Evolutionary conservation across 441 rosid species (phyloP).

Genomic region (Melastoma candidum): DNA sequence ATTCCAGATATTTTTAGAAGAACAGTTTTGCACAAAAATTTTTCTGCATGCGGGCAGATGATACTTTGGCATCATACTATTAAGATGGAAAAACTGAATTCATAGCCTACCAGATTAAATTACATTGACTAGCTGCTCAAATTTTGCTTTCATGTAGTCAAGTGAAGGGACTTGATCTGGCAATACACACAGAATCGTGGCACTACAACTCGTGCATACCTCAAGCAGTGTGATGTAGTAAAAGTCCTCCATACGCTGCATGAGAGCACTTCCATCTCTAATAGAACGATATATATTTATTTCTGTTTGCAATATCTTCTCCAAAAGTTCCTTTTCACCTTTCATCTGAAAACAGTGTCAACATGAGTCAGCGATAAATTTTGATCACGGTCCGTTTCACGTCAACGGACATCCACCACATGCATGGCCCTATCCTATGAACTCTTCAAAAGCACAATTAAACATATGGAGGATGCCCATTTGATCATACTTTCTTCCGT

Average conservation of each 20-base stretch:
- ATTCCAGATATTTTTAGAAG: too few species aligned
- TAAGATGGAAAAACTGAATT: too few species aligned
- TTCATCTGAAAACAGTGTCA: conserved; percentile 57
- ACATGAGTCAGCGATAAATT: not conserved
- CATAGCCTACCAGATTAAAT: too few species aligned
- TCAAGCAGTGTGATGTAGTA: conserved; percentile 83
- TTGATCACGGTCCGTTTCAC: too few species aligned
- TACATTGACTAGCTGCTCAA: not conserved
- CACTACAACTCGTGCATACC: conserved; percentile 28
- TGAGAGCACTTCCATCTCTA: conserved; percentile 89
- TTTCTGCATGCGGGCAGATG: too few species aligned
- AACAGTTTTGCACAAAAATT: too few species aligned
- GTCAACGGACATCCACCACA: not conserved
- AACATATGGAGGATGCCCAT: not conserved
- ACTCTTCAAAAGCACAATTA: not conserved
- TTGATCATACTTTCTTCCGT: not conserved
- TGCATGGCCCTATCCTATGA: not conserved
- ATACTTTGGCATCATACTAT: too few species aligned
- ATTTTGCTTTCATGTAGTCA: not conserved
- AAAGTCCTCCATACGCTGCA: conserved; percentile 99
- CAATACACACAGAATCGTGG: not conserved
- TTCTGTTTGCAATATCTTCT: conserved; percentile 82
- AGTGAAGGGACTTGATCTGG: not conserved
- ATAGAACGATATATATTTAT: conserved; percentile 76
- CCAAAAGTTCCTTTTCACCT: conserved; percentile 93